Evolutionary conservation across 1,284 basidiomycete species (phyloP).

Genomic region (Chalciporus sp.): DNA sequence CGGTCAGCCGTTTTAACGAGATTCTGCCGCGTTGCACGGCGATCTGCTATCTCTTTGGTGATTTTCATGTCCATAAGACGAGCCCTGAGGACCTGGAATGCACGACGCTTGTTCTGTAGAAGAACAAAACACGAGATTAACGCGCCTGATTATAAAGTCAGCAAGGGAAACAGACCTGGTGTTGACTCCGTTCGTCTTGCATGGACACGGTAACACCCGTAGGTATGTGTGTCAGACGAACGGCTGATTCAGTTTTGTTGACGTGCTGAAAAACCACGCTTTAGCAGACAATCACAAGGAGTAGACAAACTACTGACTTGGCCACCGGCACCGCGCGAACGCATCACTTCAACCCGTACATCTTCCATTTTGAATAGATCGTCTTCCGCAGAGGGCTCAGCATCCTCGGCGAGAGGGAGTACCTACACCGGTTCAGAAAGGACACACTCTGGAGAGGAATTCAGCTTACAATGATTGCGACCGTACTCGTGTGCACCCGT

Average conservation of each 20-base stretch:
- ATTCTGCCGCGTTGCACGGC: conserved; percentile 67
- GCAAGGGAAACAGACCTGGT: conserved; percentile 59
- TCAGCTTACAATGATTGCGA: conserved; percentile 77
- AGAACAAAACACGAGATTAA: not conserved
- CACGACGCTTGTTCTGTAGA: conserved; percentile 81
- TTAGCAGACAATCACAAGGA: not conserved
- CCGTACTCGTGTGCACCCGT: conserved; percentile 91
- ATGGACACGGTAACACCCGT: conserved; percentile 96
- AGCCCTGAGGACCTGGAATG: conserved; percentile 85
- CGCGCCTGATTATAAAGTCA: not conserved
- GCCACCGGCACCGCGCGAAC: conserved; percentile 94
- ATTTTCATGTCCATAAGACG: conserved; percentile 83
- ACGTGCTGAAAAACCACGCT: conserved; percentile 69
- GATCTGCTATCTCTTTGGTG: conserved; percentile 66
- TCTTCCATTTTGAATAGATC: conserved; percentile 83
- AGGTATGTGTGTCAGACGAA: conserved; percentile 93
- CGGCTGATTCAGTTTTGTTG: conserved; percentile 98
- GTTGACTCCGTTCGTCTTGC: conserved; percentile 97
- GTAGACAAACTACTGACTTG: conserved; percentile 54
- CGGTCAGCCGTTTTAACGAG: conserved; percentile 83
- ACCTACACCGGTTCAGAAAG: conserved; percentile 51
- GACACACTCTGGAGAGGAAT: not conserved
- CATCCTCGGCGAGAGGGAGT: conserved; percentile 74
- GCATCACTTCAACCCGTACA: conserved; percentile 91
- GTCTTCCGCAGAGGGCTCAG: conserved; percentile 46